phyloP scores from a whole-genome alignment of 768 basidiomycete genomes.

The Strobilomyces dryophilus region DNA sequence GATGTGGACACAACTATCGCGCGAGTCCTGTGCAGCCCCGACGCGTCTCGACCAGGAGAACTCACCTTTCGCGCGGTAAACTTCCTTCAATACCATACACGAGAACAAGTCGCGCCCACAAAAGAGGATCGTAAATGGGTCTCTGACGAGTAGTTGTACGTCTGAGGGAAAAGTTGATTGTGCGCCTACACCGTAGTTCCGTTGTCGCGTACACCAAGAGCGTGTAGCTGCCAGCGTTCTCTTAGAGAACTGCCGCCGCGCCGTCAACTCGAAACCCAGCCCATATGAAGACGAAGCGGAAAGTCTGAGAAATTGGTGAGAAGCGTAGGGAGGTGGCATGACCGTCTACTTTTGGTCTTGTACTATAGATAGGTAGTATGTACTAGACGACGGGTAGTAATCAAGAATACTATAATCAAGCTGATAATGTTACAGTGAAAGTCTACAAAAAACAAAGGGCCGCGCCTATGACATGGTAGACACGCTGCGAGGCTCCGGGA shows the following conservation, averaged over 20 bases:
- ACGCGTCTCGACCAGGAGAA: background rate
- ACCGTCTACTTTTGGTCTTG: background rate
- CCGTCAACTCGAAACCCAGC: background rate
- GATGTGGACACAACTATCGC: background rate
- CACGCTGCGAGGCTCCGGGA: slow-evolving; percentile 16
- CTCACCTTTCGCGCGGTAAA: slow-evolving; percentile 61
- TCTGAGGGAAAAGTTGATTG: background rate
- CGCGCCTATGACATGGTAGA: slow-evolving; percentile 17
- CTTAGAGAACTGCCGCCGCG: background rate
- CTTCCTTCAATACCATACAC: slow-evolving; percentile 59
- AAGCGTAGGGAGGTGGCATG: slow-evolving; percentile 3
- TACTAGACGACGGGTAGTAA: background rate
- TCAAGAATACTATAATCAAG: slow-evolving; percentile 7
- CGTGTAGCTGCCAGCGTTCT: background rate
- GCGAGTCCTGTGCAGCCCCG: background rate
- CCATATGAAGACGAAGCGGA: background rate
- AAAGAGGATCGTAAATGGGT: slow-evolving; percentile 73
- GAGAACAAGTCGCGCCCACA: slow-evolving; percentile 91
- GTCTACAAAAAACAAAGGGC: slow-evolving; percentile 1
- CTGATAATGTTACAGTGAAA: slow-evolving; percentile 5
- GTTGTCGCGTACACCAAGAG: background rate
- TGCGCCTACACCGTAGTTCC: background rate
- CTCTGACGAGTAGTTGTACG: slow-evolving; percentile 5
- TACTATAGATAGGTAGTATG: no score
- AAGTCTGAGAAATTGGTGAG: background rate